Evolutionary conservation across 2,329 filamentous ascomycete genomes (phyloP).

Genomic region (Penicillium sp.): DNA sequence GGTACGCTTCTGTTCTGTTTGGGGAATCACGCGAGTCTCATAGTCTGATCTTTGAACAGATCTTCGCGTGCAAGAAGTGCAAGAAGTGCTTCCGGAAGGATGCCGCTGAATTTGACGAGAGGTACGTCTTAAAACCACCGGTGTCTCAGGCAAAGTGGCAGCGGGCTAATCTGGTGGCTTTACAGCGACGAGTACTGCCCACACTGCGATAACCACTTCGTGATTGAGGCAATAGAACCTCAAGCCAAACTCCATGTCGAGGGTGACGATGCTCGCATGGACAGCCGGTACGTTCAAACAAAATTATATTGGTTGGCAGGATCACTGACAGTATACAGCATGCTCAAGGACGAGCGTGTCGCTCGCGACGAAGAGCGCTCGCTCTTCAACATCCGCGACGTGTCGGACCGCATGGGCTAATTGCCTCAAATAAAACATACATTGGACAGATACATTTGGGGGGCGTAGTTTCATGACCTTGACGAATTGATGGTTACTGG

Average conservation of each 20-base stretch:
- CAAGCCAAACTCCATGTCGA: slow-evolving; percentile 84
- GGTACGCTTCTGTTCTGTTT: slow-evolving; percentile 44
- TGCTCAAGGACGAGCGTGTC: slow-evolving; percentile 88
- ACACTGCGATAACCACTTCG: slow-evolving; percentile 98
- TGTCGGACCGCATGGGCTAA: slow-evolving; percentile 75
- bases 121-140: slow-evolving; percentile 35
- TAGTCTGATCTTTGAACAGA: slow-evolving; percentile 40
- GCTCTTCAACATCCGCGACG: slow-evolving; percentile 75
- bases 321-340: slow-evolving; percentile 49
- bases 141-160: neutral
- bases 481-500: slow-evolving; percentile 29
- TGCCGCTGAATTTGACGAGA: slow-evolving; percentile 86
- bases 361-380: slow-evolving; percentile 61
- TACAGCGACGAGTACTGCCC: slow-evolving; percentile 93
- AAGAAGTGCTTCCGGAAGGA: slow-evolving; percentile 98
- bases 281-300: slow-evolving; percentile 59
- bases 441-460: neutral
- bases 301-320: neutral
- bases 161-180: slow-evolving; percentile 1
- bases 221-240: slow-evolving; percentile 83
- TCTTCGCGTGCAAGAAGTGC: slow-evolving; percentile 97
- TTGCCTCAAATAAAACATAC: slow-evolving; percentile 58
- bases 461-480: slow-evolving; percentile 29
- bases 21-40: neutral
- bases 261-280: slow-evolving; percentile 83